Evolutionary conservation across 2,329 filamentous ascomycete genomes (phyloP).

Genomic region (Intubia oerlemansii): DNA sequence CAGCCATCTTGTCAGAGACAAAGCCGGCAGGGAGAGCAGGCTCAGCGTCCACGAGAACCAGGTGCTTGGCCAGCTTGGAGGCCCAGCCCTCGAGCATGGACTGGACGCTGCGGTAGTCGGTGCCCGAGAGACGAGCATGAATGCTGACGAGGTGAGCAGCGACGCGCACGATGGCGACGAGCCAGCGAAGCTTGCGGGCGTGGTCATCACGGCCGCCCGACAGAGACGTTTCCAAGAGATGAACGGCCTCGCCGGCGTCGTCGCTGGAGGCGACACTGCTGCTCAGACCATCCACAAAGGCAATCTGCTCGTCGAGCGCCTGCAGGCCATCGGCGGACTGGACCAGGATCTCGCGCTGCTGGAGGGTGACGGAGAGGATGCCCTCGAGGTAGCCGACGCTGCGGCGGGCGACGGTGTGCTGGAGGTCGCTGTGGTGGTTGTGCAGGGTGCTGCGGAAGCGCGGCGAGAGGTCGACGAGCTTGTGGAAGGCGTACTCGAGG

Average conservation of each 20-base stretch:
- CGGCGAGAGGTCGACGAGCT: conserved; percentile 52
- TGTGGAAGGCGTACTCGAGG: conserved; percentile 57
- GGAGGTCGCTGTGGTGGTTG: conserved; percentile 71
- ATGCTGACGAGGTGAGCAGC: conserved; percentile 39
- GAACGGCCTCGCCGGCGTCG: background rate
- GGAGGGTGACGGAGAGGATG: conserved; percentile 43
- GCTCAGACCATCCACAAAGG: conserved; percentile 3
- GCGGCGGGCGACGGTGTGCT: conserved; percentile 53
- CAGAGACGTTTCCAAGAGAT: conserved; percentile 3
- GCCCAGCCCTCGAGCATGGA: conserved; percentile 26
- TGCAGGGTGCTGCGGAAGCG: conserved; percentile 42
- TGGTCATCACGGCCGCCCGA: conserved; percentile 8
- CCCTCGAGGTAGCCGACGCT: conserved; percentile 78
- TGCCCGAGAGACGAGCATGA: conserved; percentile 41
- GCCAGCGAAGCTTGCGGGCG: conserved; percentile 27
- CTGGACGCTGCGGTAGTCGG: conserved; percentile 23
- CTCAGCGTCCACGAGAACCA: conserved; percentile 12
- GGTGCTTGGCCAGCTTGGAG: conserved; percentile 10
- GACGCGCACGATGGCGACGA: conserved; percentile 45
- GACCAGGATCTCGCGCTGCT: conserved; percentile 33
- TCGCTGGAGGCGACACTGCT: background rate
- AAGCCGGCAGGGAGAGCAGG: conserved; percentile 30
- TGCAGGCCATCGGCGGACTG: conserved; percentile 1
- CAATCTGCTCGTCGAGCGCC: conserved; percentile 5
- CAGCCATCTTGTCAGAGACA: conserved; percentile 16